A percentile compares a stretch with the other conserved stretches of the same genome.
These are phyloP conservation scores for Saccharomyces hybrid DNA, from an alignment of 1,139 yeast genomes.

Conservation along the genomic window DNA sequence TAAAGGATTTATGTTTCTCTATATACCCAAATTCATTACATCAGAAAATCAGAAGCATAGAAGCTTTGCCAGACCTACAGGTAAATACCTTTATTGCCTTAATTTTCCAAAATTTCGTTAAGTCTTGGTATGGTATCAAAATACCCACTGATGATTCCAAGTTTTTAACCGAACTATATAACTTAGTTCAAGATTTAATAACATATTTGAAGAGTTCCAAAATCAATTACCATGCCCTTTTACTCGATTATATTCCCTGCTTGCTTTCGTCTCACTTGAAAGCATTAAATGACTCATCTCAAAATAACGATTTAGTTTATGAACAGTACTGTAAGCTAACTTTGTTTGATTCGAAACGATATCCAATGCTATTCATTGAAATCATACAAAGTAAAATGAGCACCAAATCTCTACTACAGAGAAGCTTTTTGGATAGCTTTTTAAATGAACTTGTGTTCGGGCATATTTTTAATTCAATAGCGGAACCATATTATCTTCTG, in stretches of 20 bases:
- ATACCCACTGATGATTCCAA: slow-evolving; percentile 22
- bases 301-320: slow-evolving; percentile 1
- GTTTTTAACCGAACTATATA: slow-evolving; percentile 15
- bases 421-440: slow-evolving; percentile 1
- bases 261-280: slow-evolving; percentile 19
- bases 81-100: slow-evolving; percentile 22
- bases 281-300: slow-evolving; percentile 8
- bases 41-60: slow-evolving; percentile 8
- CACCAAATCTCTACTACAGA: slow-evolving; percentile 1
- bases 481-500: slow-evolving; percentile 2
- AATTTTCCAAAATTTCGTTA: slow-evolving; percentile 22
- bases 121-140: slow-evolving; percentile 28
- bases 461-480: slow-evolving; percentile 1
- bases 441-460: slow-evolving; percentile 2
- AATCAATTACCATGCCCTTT: slow-evolving; percentile 12
- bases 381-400: slow-evolving; percentile 9
- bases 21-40: slow-evolving; percentile 20
- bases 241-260: slow-evolving; percentile 23
- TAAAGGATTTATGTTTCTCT: slow-evolving; percentile 23
- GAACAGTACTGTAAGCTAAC: slow-evolving; percentile 12
- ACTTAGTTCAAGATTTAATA: slow-evolving; percentile 12
- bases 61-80: slow-evolving; percentile 12
- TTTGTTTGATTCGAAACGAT: slow-evolving; percentile 12
- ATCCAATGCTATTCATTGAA: slow-evolving; percentile 15
- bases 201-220: slow-evolving; percentile 3